Conservation (phyloP, 305 asterid genomes). For the Solanum hybrid region DNA sequence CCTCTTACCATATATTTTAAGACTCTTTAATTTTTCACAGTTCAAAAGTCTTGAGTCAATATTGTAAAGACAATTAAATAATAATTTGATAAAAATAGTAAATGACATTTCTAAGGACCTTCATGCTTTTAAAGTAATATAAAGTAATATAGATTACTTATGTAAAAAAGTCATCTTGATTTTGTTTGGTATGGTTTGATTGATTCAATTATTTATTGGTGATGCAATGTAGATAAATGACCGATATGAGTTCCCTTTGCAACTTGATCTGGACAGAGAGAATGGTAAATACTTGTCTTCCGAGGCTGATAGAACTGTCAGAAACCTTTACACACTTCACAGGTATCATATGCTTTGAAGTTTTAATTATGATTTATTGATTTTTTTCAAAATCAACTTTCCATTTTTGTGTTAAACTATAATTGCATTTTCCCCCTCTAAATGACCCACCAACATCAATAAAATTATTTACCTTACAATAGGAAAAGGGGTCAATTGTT, state of each 20-base stretch:
- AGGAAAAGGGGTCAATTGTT: neutral
- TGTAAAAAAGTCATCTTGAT: neutral
- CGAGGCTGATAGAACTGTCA: slow-evolving; percentile 83
- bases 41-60: neutral
- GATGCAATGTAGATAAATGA: slow-evolving; percentile 62
- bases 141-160: neutral
- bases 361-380: neutral
- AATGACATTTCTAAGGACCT: neutral
- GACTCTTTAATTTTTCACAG: neutral
- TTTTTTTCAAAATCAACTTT: neutral
- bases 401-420: neutral
- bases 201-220: neutral
- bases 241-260: slow-evolving; percentile 90
- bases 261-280: slow-evolving; percentile 93
- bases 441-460: neutral
- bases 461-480: neutral
- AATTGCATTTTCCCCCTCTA: neutral
- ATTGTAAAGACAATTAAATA: neutral
- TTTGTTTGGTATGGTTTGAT: neutral
- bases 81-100: neutral
- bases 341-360: slow-evolving; percentile 37
- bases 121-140: neutral
- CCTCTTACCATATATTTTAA: neutral
- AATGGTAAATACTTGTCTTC: slow-evolving; percentile 92
- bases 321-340: slow-evolving; percentile 86